Evolutionary conservation across 768 basidiomycete species (phyloP).

Genomic region (Stropharia rugosoannulata): DNA sequence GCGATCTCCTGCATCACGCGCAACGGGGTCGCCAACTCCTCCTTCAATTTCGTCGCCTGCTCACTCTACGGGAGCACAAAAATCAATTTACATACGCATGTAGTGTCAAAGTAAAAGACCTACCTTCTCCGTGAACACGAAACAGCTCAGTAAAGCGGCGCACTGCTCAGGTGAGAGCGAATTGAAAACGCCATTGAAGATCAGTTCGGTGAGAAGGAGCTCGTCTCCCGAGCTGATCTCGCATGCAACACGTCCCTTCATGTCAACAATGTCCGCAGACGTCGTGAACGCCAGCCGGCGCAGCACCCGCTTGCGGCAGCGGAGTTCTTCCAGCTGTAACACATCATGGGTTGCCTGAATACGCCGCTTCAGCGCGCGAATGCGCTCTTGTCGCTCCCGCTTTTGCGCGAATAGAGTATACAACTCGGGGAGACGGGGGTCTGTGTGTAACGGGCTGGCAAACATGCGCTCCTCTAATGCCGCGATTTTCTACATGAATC

Average conservation of each 20-base stretch:
- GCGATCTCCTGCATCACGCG: constrained; percentile 96
- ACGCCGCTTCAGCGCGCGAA: constrained; percentile 78
- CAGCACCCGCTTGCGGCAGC: constrained; percentile 90
- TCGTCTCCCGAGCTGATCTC: constrained; percentile 99
- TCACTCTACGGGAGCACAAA: constrained; percentile 61
- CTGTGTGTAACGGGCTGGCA: constrained; percentile 74
- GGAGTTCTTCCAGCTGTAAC: constrained; percentile 94
- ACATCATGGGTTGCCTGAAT: constrained; percentile 91
- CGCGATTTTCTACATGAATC: constrained; percentile 73
- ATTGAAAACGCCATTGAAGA: constrained; percentile 98
- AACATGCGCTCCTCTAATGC: constrained; percentile 86
- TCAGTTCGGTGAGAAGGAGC: constrained; percentile 90
- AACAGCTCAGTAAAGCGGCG: constrained; percentile 93
- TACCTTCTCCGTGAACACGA: constrained; percentile 97
- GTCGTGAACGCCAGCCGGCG: constrained; percentile 90
- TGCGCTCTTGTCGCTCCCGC: constrained; percentile 62
- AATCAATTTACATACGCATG: not conserved
- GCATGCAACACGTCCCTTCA: constrained; percentile 97
- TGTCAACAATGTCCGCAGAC: constrained; percentile 89
- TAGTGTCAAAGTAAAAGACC: not conserved
- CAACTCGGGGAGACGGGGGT: constrained; percentile 74
- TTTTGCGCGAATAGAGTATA: constrained; percentile 83
- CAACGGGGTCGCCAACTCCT: constrained; percentile 90
- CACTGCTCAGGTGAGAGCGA: constrained; percentile 86
- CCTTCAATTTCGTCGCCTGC: constrained; percentile 80